Evolutionary conservation across 306 rosid genomes (phyloP).

Genomic region (Lagenaria siceraria): DNA sequence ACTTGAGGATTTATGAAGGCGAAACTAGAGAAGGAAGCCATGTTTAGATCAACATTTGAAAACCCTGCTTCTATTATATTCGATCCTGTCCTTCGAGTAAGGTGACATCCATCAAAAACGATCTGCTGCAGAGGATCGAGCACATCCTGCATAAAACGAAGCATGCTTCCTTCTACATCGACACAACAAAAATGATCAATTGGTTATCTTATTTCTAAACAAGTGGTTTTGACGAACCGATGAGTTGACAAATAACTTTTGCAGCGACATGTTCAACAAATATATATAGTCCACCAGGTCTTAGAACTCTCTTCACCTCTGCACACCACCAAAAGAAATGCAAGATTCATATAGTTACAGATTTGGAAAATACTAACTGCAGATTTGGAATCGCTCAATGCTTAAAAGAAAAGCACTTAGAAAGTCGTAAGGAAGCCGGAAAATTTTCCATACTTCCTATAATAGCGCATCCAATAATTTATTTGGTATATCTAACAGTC

Average conservation of each 20-base stretch:
- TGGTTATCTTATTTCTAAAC: too few species aligned
- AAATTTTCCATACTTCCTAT: too few species aligned
- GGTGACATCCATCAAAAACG: constrained; percentile 64
- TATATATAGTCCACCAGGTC: constrained; percentile 64
- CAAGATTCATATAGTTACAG: background rate
- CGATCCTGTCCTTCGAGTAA: constrained; percentile 52
- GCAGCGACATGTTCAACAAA: constrained; percentile 86
- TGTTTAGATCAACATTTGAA: constrained; percentile 41
- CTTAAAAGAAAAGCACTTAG: too few species aligned
- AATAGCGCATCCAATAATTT: too few species aligned
- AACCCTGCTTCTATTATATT: constrained; percentile 51
- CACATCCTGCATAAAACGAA: constrained; percentile 40
- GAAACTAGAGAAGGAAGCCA: constrained; percentile 34
- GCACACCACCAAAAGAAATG: constrained; percentile 7
- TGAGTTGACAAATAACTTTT: background rate
- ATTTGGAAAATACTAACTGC: background rate
- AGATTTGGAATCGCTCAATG: too few species aligned
- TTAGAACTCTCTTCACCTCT: constrained; percentile 75
- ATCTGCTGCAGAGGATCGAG: constrained; percentile 71
- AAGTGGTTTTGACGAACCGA: too few species aligned
- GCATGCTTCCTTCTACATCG: constrained; percentile 51
- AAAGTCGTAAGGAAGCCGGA: too few species aligned
- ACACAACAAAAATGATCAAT: background rate
- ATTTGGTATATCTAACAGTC: background rate
- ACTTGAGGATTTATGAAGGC: constrained; percentile 43